Evolutionary conservation across 805 yeast species (phyloP).

Genomic region (Wickerhamiella australiensis): DNA sequence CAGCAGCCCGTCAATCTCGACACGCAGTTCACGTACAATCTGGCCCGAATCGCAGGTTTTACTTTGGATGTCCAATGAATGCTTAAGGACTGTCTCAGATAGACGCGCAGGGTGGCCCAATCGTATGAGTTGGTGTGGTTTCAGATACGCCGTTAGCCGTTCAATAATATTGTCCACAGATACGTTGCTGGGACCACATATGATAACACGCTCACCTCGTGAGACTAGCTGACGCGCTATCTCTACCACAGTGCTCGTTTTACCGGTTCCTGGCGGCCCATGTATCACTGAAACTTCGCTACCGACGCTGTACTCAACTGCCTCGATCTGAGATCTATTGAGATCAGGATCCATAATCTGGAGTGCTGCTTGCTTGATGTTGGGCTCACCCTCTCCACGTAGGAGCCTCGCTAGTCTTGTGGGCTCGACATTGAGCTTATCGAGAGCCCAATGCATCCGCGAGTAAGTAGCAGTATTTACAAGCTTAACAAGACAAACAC

Average conservation of each 20-base stretch:
- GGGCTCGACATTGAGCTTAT: conserved; percentile 19
- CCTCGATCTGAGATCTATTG: conserved; percentile 60
- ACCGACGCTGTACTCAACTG: conserved; percentile 52
- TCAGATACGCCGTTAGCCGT: conserved; percentile 40
- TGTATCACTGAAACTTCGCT: conserved; percentile 47
- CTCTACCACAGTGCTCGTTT: conserved; percentile 76
- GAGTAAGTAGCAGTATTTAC: conserved; percentile 32
- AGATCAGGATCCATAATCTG: conserved; percentile 36
- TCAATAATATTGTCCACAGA: conserved; percentile 87
- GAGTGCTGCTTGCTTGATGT: conserved; percentile 14
- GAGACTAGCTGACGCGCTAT: conserved; percentile 57
- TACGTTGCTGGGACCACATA: conserved; percentile 90
- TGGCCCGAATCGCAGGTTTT: conserved; percentile 46
- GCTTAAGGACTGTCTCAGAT: conserved; percentile 45
- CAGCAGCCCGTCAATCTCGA: conserved; percentile 50
- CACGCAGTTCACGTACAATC: conserved; percentile 52
- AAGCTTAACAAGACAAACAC: conserved; percentile 58
- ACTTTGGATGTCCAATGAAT: conserved; percentile 64
- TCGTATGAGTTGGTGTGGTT: conserved; percentile 47
- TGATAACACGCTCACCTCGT: conserved; percentile 47
- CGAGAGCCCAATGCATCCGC: conserved; percentile 66
- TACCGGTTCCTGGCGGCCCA: conserved; percentile 79
- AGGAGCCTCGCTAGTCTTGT: neutral
- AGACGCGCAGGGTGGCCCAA: conserved; percentile 92
- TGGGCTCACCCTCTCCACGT: neutral